Conservation (phyloP, 2,329 filamentous ascomycete genomes). For the Dryadomyces quercus-mongolicae region DNA sequence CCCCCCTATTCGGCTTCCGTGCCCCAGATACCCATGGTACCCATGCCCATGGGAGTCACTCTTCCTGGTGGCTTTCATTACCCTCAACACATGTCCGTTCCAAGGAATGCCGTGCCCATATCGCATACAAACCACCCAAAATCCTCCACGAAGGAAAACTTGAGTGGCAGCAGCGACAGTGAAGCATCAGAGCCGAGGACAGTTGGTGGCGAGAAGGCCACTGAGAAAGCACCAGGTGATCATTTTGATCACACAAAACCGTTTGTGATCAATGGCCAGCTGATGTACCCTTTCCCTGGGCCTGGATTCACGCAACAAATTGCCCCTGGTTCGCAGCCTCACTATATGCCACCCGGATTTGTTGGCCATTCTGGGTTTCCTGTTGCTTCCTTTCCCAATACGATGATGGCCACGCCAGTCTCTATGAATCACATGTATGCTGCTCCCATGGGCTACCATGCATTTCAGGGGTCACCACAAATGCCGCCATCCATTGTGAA, state of each 20-base stretch:
- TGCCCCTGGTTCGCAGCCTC: constrained; percentile 4
- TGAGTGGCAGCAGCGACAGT: constrained; percentile 13
- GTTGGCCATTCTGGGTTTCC: constrained; percentile 12
- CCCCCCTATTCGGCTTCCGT: constrained; percentile 13
- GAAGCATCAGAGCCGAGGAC: constrained; percentile 8
- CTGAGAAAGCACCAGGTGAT: constrained; percentile 26
- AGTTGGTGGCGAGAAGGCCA: constrained; percentile 15
- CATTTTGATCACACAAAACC: constrained; percentile 34
- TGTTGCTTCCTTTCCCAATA: constrained; percentile 11
- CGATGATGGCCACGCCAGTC: constrained; percentile 15
- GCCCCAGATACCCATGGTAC: constrained; percentile 24
- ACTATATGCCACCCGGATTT: constrained; percentile 9
- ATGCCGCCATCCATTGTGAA: not conserved
- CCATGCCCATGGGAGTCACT: constrained; percentile 25
- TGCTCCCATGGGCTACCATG: constrained; percentile 2
- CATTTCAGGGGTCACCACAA: not conserved
- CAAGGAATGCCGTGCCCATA: not conserved
- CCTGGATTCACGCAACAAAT: constrained; percentile 7
- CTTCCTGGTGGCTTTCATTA: constrained; percentile 12
- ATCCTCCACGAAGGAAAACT: constrained; percentile 9
- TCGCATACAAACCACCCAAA: constrained; percentile 11
- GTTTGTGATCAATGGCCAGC: constrained; percentile 25
- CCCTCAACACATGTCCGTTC: not conserved
- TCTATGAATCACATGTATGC: constrained; percentile 12
- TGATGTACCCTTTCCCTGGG: constrained; percentile 20